phyloP scores from a whole-genome alignment of 768 basidiomycete genomes.

The Exidia glandulosa region DNA sequence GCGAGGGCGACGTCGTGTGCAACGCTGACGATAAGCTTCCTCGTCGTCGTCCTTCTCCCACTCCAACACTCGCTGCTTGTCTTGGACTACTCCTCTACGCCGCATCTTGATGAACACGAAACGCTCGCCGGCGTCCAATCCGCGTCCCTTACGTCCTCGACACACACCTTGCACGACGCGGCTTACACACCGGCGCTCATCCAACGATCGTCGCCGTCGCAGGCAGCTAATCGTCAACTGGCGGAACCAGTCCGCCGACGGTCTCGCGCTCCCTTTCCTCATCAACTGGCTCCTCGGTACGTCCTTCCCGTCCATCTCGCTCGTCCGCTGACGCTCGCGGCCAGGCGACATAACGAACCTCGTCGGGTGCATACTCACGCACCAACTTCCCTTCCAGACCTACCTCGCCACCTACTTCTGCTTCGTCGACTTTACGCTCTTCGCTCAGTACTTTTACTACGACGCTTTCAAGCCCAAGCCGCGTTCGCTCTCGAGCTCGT shows the following conservation, averaged over 20 bases:
- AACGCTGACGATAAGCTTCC: neutral
- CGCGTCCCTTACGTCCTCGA: neutral
- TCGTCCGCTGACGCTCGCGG: too few relatives aligned
- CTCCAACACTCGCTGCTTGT: constrained; percentile 2
- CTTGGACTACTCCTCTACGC: neutral
- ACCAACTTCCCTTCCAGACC: constrained; percentile 93
- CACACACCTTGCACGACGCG: neutral
- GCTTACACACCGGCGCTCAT: too few relatives aligned
- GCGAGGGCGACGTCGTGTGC: neutral
- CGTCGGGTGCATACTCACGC: constrained; percentile 80
- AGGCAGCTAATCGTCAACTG: constrained; percentile 82
- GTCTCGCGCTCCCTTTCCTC: constrained; percentile 87
- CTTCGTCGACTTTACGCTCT: constrained; percentile 62
- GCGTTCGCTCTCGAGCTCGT: neutral
- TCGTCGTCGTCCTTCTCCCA: neutral
- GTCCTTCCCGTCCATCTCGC: too few relatives aligned
- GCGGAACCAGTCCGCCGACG: constrained; percentile 66
- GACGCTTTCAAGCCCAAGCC: constrained; percentile 24
- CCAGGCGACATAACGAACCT: constrained; percentile 89
- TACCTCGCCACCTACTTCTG: constrained; percentile 90
- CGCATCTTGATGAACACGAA: constrained; percentile 1
- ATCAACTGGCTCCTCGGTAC: constrained; percentile 85
- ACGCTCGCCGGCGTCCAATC: neutral
- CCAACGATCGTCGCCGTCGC: too few relatives aligned
- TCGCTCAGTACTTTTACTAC: constrained; percentile 79